Evolutionary conservation across 371 early-diverging fungal genomes (phyloP), one percentile per base, ranked within the genome.

Genomic region (Rhizopus arrhizus): DNA sequence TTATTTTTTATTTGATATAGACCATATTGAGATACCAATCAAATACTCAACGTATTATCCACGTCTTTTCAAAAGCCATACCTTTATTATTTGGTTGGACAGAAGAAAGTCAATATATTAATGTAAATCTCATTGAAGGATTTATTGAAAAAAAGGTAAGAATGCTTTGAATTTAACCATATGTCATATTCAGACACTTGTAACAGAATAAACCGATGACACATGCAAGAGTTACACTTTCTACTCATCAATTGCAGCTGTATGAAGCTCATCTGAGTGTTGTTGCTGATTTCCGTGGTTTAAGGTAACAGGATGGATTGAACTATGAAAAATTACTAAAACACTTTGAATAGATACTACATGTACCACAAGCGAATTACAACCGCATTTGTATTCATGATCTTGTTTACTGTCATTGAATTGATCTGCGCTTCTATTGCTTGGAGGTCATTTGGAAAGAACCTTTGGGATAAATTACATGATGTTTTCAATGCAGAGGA

Each of bases 351-450:
- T 53, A 83, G 87, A 59, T 75, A 91, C 75, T 85, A 91, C 75
- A 85, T 89, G 96, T 94, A 93, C 75, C 91, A 96, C 70, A 91
- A 90, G 82, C 77, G 85, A 58, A 40, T 89, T 15, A 75, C 89
- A 7, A 93, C 94, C 0, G 92, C 89, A 0, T 53, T 85, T 31
- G 66, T 81, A 7, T 91, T 91, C 63, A 81, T 89, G n/a, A 15
- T 71, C 0, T 55, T 88, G 16, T 91, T 93, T 49, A 82, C 91
- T 50, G 76, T 82, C 35, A 93, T 91, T 85, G 93, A 92, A 61
- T 60, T 88, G 15, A 62, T 89, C 32, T 79, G 87, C 57, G 85
- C 88, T 1, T 72, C 84, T 22, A 66, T 91, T 22, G 85, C 90
- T 11, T 92, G 92, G 92, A 82, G 74, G 38, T 74, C 83, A 29